Conservation (phyloP, 495 filamentous ascomycete species). For the Margaritispora aquatica region DNA sequence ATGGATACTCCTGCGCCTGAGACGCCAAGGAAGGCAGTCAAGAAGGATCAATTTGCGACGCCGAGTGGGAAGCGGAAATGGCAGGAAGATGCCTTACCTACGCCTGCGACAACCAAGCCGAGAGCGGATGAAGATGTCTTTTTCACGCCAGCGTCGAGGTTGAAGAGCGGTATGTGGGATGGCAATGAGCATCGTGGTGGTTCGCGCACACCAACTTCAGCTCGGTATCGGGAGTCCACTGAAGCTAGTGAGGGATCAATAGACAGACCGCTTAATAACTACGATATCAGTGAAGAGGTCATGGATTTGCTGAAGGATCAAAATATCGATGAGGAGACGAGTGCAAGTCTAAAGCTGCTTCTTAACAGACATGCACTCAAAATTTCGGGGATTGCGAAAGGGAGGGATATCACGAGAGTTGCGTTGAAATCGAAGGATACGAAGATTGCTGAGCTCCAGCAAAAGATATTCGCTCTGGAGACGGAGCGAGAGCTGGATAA, state of each 20-base stretch:
- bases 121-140: slow-evolving; percentile 22
- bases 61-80: slow-evolving; percentile 47
- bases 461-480: slow-evolving; percentile 41
- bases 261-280: slow-evolving; percentile 15
- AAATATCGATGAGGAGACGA: slow-evolving; percentile 34
- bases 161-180: slow-evolving; percentile 18
- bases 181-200: slow-evolving; percentile 21
- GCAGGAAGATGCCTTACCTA: slow-evolving; percentile 28
- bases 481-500: slow-evolving; percentile 45
- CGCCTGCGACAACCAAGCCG: slow-evolving; percentile 14
- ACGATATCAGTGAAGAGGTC: slow-evolving; percentile 45
- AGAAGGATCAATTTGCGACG: slow-evolving; percentile 36
- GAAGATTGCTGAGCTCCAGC: slow-evolving; percentile 45
- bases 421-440: slow-evolving; percentile 57
- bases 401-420: slow-evolving; percentile 55
- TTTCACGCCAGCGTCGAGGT: slow-evolving; percentile 19
- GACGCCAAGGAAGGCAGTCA: slow-evolving; percentile 39
- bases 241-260: neutral
- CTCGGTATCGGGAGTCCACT: slow-evolving; percentile 29
- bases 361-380: slow-evolving; percentile 52
- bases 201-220: slow-evolving; percentile 45
- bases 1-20: slow-evolving; percentile 19
- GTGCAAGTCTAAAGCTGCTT: slow-evolving; percentile 36
- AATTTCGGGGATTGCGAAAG: slow-evolving; percentile 49
- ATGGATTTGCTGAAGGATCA: slow-evolving; percentile 44